Evolutionary conservation across 2,329 filamentous ascomycete species (phyloP).

Genomic region (Plectosphaerella cucumerina): DNA sequence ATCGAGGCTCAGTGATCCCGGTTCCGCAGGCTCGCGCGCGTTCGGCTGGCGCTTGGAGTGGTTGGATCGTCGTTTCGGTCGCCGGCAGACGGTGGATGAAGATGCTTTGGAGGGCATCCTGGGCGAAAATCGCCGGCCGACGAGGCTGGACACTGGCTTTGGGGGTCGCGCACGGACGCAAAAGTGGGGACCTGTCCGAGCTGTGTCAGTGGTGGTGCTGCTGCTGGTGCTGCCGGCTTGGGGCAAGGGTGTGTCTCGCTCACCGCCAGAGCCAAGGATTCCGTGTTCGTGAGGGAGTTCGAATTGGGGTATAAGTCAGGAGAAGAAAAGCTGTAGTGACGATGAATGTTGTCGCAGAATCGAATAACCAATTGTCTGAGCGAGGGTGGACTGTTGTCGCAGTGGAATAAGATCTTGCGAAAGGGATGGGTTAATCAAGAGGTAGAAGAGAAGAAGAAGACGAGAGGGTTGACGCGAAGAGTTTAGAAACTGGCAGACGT

Average conservation of each 20-base stretch:
- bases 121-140: background rate
- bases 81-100: background rate
- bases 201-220: too few species aligned
- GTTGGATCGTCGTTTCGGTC: background rate
- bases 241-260: background rate
- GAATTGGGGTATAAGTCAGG: background rate
- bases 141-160: background rate
- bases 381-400: too few species aligned
- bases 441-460: too few species aligned
- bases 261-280: background rate
- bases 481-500: too few species aligned
- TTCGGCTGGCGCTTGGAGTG: too few species aligned
- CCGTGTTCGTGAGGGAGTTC: background rate
- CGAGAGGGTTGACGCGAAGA: too few species aligned
- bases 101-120: background rate
- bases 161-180: background rate
- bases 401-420: too few species aligned
- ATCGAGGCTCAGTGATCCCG: conserved; percentile 24
- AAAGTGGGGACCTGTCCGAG: background rate
- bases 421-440: too few species aligned
- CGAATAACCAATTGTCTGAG: background rate
- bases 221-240: too few species aligned
- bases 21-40: background rate
- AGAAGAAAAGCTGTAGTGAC: background rate
- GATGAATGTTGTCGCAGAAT: background rate